Percentiles rank a stretch among this genome's conserved stretches.
Conservation (phyloP, 768 basidiomycete genomes). For the Myochromella boudieri region DNA sequence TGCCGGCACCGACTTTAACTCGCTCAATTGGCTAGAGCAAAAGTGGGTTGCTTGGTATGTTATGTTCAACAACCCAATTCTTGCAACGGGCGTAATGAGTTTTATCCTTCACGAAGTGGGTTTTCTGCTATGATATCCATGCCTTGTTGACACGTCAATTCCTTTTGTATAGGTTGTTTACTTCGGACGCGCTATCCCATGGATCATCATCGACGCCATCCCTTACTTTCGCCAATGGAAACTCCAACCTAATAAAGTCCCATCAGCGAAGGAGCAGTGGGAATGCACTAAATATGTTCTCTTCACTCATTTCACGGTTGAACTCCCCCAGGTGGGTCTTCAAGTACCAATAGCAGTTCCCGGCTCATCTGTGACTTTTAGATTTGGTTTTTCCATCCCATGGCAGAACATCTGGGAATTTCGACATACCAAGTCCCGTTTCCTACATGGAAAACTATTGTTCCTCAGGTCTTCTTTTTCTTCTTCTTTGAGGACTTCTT, state of each 20-base stretch:
- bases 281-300: slow-evolving; percentile 94
- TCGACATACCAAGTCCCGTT: slow-evolving; percentile 92
- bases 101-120: slow-evolving; percentile 93
- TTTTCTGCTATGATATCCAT: slow-evolving; percentile 1
- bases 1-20: slow-evolving; percentile 54
- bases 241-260: slow-evolving; percentile 83
- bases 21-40: slow-evolving; percentile 70
- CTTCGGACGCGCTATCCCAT: slow-evolving; percentile 93
- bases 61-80: slow-evolving; percentile 81
- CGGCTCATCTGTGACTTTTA: slow-evolving; percentile 24
- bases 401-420: slow-evolving; percentile 89
- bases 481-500: slow-evolving; percentile 96
- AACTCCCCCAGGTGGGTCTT: slow-evolving; percentile 78
- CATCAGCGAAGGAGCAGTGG: slow-evolving; percentile 85
- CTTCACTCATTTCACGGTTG: slow-evolving; percentile 93
- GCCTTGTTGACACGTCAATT: slow-evolving; percentile 1
- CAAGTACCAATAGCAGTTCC: neutral
- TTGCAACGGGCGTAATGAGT: slow-evolving; percentile 92
- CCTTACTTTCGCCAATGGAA: slow-evolving; percentile 96
- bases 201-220: slow-evolving; percentile 93
- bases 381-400: slow-evolving; percentile 92
- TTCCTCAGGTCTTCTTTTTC: slow-evolving; percentile 80
- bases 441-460: slow-evolving; percentile 67
- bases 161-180: slow-evolving; percentile 72
- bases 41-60: slow-evolving; percentile 87